Evolutionary conservation across 306 rosid species (phyloP), one percentile per base, ranked within the genome.

Genomic region (Neltuma alba): DNA sequence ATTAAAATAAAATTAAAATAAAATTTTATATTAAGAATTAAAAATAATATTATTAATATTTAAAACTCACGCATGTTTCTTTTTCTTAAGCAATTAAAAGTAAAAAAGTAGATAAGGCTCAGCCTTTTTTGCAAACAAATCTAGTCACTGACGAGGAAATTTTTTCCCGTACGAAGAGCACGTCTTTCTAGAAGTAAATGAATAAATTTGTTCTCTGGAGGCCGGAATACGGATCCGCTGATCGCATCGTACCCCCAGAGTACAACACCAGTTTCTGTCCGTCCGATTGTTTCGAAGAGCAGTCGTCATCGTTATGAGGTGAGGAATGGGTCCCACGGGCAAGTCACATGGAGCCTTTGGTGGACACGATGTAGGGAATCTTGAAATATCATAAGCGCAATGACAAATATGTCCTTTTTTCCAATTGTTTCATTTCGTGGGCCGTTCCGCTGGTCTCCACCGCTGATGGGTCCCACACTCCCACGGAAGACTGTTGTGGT

Each of bases 321-420:
- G 31, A 40, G 50, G 2, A 2, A 21, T 21, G 52, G 52, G 72
- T 2, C 33, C 52, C 72, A 38, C n/a, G 1, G 48, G 23, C 18
- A 1, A 44, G 74, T 15, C 23, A 25, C 37, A 41, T 14, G 5
- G 37, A 69, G 37, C 21, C 74, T 27, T 2, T 4, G 36, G 14
- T 15, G 23, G 16, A 74, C 9, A 12, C 3, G 15, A 52, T 1
- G n/a, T 2, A 52, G 44, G 44, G 62, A 37, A 74, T 34, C 34
- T 36, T 7, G 9, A 73, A 74, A 62, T 71, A 76, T 65, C 77
- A 75, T 33, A 21, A 5, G n/a, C 5, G 34, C 31, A 38, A 40
- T 21, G 72, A 40, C 80, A 72, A 72, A 82, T 21, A 2, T n/a
- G 76, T 80, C 83, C 60, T 60, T 68, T 60, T 68, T 40, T 72